Percentiles rank a stretch among this genome's conserved stretches.
These are phyloP conservation scores for Leptodermis oblonga DNA, from an alignment of 257 asterid species.

Conservation along the genomic window DNA sequence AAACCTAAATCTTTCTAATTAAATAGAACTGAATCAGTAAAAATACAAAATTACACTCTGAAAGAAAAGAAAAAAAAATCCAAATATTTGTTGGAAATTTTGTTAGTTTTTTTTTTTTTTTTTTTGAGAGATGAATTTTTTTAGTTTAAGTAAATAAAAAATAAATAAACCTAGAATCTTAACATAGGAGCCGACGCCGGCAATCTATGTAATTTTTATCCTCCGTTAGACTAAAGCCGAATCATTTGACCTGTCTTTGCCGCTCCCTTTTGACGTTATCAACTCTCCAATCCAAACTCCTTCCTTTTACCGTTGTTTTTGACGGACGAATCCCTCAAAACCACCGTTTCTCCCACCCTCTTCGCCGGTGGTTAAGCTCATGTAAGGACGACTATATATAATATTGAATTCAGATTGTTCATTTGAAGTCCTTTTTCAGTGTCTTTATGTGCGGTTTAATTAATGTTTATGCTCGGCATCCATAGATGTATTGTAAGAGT, in stretches of 20 bases:
- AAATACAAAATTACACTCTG: no score
- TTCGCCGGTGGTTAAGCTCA: background rate
- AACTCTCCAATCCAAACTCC: background rate
- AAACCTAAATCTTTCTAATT: no score
- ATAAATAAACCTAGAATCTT: no score
- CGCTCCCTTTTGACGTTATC: background rate
- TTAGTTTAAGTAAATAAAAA: no score
- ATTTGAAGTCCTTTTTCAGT: background rate
- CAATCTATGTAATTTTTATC: background rate
- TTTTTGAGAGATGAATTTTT: no score
- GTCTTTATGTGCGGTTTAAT: background rate
- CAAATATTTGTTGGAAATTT: no score
- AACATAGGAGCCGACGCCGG: constrained; percentile 4
- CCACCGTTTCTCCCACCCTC: background rate
- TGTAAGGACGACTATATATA: background rate
- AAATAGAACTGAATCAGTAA: no score
- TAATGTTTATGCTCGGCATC: no score
- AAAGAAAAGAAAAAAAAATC: no score
- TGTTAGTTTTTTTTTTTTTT: no score
- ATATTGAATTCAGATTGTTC: background rate
- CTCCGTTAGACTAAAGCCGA: background rate
- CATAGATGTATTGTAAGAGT: no score
- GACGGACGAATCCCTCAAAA: background rate
- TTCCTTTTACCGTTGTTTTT: background rate
- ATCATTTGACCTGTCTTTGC: background rate